A percentile compares a stretch with the other conserved stretches of the same genome.
Conservation (phyloP, 148 eudicot species). For the Rheum nobile region DNA sequence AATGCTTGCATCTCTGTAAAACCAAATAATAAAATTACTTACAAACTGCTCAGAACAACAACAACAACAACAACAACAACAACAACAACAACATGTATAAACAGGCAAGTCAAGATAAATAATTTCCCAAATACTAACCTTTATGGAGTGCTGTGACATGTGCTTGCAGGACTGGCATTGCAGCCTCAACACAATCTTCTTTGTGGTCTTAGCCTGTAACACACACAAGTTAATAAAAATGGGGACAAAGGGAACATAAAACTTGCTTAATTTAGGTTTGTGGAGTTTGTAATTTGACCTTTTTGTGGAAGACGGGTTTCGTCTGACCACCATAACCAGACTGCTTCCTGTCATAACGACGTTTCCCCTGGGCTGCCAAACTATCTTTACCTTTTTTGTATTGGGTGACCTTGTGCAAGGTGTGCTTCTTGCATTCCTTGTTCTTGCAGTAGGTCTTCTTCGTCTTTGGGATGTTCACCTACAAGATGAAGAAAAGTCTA, state of each 20-base stretch:
- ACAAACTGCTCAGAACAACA: background rate
- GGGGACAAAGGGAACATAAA: background rate
- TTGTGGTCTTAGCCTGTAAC: slow-evolving; percentile 35
- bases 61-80: too few relatives aligned
- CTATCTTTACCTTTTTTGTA: slow-evolving; percentile 87
- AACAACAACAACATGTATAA: too few relatives aligned
- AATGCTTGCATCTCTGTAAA: slow-evolving; percentile 35
- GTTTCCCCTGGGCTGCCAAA: slow-evolving; percentile 78
- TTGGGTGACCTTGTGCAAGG: slow-evolving; percentile 73
- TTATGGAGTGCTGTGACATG: slow-evolving; percentile 40
- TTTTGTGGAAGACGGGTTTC: slow-evolving; percentile 80
- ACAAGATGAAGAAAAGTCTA: background rate
- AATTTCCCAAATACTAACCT: slow-evolving; percentile 15
- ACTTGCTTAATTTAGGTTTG: background rate
- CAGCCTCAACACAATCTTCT: slow-evolving; percentile 48
- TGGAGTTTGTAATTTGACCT: slow-evolving; percentile 24
- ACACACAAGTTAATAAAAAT: background rate
- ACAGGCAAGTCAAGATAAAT: background rate
- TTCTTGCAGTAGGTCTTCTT: slow-evolving; percentile 84
- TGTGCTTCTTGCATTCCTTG: slow-evolving; percentile 73
- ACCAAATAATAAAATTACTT: background rate
- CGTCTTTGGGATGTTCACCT: slow-evolving; percentile 78
- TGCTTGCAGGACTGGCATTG: slow-evolving; percentile 54
- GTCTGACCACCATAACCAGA: slow-evolving; percentile 91
- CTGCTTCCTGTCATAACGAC: slow-evolving; percentile 75